Conservation (phyloP, 495 filamentous ascomycete species). For the Parachaetomium inaequale region DNA sequence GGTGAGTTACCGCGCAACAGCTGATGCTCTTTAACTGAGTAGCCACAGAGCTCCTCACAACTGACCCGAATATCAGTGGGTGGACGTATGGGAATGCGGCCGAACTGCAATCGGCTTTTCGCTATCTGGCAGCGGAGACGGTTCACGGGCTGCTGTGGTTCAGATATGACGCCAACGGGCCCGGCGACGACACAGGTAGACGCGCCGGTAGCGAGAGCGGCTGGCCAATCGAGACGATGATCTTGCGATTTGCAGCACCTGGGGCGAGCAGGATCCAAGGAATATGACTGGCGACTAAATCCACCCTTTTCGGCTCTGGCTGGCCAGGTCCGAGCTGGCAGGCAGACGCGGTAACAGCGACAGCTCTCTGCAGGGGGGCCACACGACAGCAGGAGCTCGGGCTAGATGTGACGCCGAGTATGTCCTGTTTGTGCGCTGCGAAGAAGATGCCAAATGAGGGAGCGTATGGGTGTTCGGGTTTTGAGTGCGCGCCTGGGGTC, state of each 20-base stretch:
- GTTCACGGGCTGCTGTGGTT: background rate
- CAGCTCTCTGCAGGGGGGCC: constrained; percentile 24
- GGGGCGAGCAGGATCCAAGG: constrained; percentile 27
- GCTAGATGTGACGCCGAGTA: constrained; percentile 27
- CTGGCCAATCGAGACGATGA: constrained; percentile 30
- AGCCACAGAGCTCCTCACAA: background rate
- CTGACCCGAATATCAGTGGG: background rate
- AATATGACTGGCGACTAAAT: constrained; percentile 33
- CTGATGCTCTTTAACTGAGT: background rate
- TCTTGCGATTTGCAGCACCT: constrained; percentile 28
- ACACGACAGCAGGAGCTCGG: constrained; percentile 28
- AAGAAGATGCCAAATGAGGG: constrained; percentile 1
- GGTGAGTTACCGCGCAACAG: background rate
- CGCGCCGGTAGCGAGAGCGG: constrained; percentile 23
- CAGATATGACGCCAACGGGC: constrained; percentile 21
- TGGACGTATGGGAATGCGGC: background rate
- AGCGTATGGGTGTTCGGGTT: background rate
- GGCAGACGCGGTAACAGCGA: constrained; percentile 23
- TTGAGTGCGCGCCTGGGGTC: constrained; percentile 10
- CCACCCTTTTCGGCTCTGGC: constrained; percentile 27
- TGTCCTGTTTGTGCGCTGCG: constrained; percentile 11
- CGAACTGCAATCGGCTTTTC: background rate
- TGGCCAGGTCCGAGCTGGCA: constrained; percentile 14
- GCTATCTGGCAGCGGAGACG: background rate
- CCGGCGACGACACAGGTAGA: constrained; percentile 18